Evolutionary conservation across 2,329 filamentous ascomycete species (phyloP), one percentile per base, ranked within the genome.

Genomic region (Colletotrichum nymphaeae): DNA sequence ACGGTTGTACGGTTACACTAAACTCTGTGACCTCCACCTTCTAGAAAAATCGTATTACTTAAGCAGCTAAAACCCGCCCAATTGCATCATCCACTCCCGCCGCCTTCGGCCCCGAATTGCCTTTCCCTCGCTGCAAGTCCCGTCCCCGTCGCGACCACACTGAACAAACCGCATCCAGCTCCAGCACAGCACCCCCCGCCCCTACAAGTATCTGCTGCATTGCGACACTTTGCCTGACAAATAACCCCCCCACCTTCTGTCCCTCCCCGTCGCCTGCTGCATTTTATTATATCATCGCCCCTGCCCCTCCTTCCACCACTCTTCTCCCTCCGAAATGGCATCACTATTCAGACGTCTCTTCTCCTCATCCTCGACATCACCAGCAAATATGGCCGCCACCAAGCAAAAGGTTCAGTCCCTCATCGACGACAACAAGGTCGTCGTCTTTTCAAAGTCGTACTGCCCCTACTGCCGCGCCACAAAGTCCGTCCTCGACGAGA

Each of bases 371-470:
- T 60, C 49, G 53, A 46, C 37, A 55, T 86, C 88, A 83, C 88
- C 93, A 78, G 88, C 90, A 85, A 90, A 86, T 79, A 97, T 97
- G 94, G 92, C 94, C 80, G 91, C 93, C 82, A 94, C 94, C 80
- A 94, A 94, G 86, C 88, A 90, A 76, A 97, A 97, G 85, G 94
- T 94, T 75, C 91, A 98, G 84, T 84, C 88, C 80, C 92, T 98
- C 86, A 98, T 98, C 84, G 91, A 97, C 84, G 92, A 95, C 81
- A 97, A 98, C 86, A 86, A 91, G 79, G 95, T 98, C 83, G 94
- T 97, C 79, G 94, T 99, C 82, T 99, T 99, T 90, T 95, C 93
- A 85, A 99, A 99, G 88, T 94, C 93, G 19, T 98, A 95, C 87
- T 99, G 97, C 90, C 95, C 95, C 14, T 97, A 97, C 90, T 98